Conservation (phyloP, 2,329 filamentous ascomycete genomes). For the Penicillium crustosum region DNA sequence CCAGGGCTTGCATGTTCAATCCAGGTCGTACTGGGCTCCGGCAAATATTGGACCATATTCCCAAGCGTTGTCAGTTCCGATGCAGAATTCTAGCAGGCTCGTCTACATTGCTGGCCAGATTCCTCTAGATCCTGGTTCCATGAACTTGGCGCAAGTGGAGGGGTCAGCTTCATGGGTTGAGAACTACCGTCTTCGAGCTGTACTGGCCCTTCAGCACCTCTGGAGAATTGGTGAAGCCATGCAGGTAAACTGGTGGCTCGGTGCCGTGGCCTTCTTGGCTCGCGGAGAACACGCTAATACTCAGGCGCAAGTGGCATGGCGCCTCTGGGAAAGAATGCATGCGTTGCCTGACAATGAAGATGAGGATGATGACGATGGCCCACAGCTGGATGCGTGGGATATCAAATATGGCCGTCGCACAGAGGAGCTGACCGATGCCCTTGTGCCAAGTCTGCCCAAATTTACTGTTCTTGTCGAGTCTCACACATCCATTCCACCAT, state of each 20-base stretch:
- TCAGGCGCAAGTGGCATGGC: constrained; percentile 41
- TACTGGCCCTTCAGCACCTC: constrained; percentile 81
- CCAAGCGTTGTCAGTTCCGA: constrained; percentile 64
- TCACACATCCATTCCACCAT: constrained; percentile 54
- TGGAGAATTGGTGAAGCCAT: constrained; percentile 76
- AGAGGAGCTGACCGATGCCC: constrained; percentile 36
- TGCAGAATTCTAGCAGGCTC: constrained; percentile 35
- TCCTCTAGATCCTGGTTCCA: constrained; percentile 76
- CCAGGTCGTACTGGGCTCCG: constrained; percentile 92
- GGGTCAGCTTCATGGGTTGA: constrained; percentile 24
- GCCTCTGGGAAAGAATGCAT: constrained; percentile 49
- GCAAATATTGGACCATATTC: constrained; percentile 98
- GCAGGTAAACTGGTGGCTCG: constrained; percentile 71
- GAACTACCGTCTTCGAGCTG: constrained; percentile 58
- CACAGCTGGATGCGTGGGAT: constrained; percentile 50
- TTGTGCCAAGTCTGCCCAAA: constrained; percentile 23
- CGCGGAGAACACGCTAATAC: constrained; percentile 33
- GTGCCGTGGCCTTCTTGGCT: constrained; percentile 72
- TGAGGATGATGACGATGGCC: constrained; percentile 52
- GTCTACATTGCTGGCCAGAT: constrained; percentile 87
- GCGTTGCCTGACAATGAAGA: constrained; percentile 19
- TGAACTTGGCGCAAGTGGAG: constrained; percentile 52
- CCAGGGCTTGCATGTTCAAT: constrained; percentile 79
- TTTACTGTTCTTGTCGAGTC: constrained; percentile 29
- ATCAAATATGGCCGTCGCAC: constrained; percentile 57